Percentiles rank a stretch among this genome's conserved stretches.
These are phyloP conservation scores for Torrubiellomyces zombiae DNA, from an alignment of 2,329 filamentous ascomycete genomes.

Conservation along the genomic window DNA sequence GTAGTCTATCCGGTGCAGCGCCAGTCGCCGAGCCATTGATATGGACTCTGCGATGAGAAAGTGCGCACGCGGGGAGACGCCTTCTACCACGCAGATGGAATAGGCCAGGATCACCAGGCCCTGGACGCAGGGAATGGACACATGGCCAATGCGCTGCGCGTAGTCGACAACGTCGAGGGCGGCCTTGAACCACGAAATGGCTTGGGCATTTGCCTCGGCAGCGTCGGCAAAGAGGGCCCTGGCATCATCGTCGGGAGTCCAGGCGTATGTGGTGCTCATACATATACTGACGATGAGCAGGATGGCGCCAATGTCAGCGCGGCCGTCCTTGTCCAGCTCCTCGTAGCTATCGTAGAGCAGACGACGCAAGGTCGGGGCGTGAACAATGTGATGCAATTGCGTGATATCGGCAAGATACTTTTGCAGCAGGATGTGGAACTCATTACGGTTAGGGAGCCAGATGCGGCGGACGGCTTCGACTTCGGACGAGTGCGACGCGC, in stretches of 20 bases:
- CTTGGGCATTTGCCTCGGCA: constrained; percentile 12
- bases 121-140: constrained; percentile 19
- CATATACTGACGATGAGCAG: constrained; percentile 14
- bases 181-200: constrained; percentile 16
- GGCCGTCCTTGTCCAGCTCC: constrained; percentile 9
- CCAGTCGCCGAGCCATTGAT: constrained; percentile 16
- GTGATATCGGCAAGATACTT: constrained; percentile 15
- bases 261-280: constrained; percentile 14
- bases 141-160: constrained; percentile 11
- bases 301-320: constrained; percentile 10
- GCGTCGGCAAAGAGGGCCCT: constrained; percentile 11
- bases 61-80: constrained; percentile 16
- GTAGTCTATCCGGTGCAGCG: constrained; percentile 23
- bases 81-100: constrained; percentile 21
- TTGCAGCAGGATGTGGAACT: constrained; percentile 12
- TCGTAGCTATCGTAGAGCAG: constrained; percentile 16
- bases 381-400: constrained; percentile 16
- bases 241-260: constrained; percentile 13
- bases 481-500: constrained; percentile 7
- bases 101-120: constrained; percentile 21
- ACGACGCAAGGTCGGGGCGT: constrained; percentile 11
- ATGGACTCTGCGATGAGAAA: constrained; percentile 13
- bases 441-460: constrained; percentile 16
- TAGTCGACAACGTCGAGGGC: constrained; percentile 19
- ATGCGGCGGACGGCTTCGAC: constrained; percentile 16